phyloP scores from a whole-genome alignment of 768 basidiomycete genomes.

The Kockovaella imperatae region DNA sequence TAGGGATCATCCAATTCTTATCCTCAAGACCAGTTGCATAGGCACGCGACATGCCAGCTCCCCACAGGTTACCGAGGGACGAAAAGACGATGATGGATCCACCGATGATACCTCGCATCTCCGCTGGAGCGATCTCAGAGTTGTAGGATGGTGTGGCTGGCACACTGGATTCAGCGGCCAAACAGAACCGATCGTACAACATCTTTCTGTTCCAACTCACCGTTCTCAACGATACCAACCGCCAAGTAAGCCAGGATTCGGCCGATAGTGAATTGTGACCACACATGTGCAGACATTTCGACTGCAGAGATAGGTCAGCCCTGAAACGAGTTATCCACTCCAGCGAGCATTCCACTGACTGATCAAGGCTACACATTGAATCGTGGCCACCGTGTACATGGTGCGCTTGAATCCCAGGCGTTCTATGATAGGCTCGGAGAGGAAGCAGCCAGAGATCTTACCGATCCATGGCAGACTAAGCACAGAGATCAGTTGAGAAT shows the following conservation, averaged over 20 bases:
- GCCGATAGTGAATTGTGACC: slow-evolving; percentile 8
- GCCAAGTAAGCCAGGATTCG: slow-evolving; percentile 17
- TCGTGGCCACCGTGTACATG: slow-evolving; percentile 2
- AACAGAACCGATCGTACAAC: too few relatives aligned
- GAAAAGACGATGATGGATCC: slow-evolving; percentile 6
- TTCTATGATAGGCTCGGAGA: slow-evolving; percentile 14
- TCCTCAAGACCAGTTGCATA: slow-evolving; percentile 11
- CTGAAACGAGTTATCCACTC: not conserved
- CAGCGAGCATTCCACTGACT: not conserved
- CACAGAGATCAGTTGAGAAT: too few relatives aligned
- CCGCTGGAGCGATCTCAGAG: slow-evolving; percentile 17
- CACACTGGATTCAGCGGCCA: too few relatives aligned
- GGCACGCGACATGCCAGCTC: slow-evolving; percentile 10
- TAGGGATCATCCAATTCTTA: slow-evolving; percentile 10
- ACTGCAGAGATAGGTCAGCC: not conserved
- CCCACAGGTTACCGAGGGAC: slow-evolving; percentile 10
- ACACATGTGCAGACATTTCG: slow-evolving; percentile 8
- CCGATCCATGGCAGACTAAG: slow-evolving; percentile 5
- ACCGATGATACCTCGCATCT: slow-evolving; percentile 15
- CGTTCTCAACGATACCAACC: slow-evolving; percentile 17
- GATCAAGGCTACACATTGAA: slow-evolving; percentile 17
- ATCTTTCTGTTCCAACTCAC: too few relatives aligned
- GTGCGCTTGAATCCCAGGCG: slow-evolving; percentile 12
- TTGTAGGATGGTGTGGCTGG: slow-evolving; percentile 20
- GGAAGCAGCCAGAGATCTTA: slow-evolving; percentile 7